Conservation (phyloP, 2,329 filamentous ascomycete genomes). For the Fusarium tanahbumbuense region DNA sequence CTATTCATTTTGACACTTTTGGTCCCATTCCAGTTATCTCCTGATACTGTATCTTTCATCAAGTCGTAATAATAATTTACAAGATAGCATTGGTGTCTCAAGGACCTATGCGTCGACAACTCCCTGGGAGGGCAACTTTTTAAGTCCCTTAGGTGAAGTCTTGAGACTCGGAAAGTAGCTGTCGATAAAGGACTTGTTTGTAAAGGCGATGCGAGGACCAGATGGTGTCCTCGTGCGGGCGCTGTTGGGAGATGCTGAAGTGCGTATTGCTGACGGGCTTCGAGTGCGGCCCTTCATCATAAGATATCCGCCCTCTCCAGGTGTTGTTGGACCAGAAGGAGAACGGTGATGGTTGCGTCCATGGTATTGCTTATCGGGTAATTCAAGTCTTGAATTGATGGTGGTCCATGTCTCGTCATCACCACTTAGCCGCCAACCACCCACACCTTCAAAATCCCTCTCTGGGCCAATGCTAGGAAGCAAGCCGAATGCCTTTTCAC, state of each 20-base stretch:
- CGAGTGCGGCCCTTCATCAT: constrained; percentile 57
- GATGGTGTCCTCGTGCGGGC: constrained; percentile 63
- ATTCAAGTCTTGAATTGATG: constrained; percentile 64
- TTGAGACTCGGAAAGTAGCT: constrained; percentile 57
- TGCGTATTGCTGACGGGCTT: constrained; percentile 50
- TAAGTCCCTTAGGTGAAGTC: constrained; percentile 49
- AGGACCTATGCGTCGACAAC: constrained; percentile 35
- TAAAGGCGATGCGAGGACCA: constrained; percentile 50
- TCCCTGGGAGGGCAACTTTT: constrained; percentile 42
- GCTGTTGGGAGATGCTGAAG: constrained; percentile 56
- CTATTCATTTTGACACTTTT: constrained; percentile 6
- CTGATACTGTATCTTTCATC: constrained; percentile 20
- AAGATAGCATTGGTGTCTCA: neutral
- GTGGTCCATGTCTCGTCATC: constrained; percentile 63
- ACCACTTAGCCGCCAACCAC: constrained; percentile 64
- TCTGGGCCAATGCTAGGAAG: constrained; percentile 62
- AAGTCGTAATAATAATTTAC: constrained; percentile 36
- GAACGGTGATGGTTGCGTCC: constrained; percentile 58
- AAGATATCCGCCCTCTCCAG: constrained; percentile 56
- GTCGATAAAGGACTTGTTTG: constrained; percentile 48
- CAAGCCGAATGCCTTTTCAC: constrained; percentile 55
- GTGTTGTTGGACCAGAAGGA: constrained; percentile 54
- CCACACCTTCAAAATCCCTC: constrained; percentile 69
- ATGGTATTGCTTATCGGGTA: constrained; percentile 57
- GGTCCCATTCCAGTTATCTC: neutral